phyloP scores from a whole-genome alignment of 2,329 filamentous ascomycete genomes.

The Colletotrichum theobromicola region DNA sequence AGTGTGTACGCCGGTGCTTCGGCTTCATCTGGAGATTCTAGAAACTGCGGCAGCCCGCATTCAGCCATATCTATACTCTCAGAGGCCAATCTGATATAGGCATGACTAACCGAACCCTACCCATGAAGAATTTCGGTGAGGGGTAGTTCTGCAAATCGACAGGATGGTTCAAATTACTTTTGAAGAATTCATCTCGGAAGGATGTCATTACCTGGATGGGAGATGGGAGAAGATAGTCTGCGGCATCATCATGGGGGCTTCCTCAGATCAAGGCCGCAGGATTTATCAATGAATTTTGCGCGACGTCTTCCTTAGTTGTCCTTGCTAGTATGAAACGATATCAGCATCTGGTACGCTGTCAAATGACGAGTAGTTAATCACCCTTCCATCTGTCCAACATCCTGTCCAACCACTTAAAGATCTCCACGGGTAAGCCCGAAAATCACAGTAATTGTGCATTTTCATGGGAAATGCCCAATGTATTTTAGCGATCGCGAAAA shows the following conservation, averaged over 20 bases:
- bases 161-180: background rate
- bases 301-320: rapidly evolving
- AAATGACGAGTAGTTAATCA: background rate
- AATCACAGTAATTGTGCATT: background rate
- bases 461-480: background rate
- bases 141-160: background rate
- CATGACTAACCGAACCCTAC: rapidly evolving
- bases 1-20: background rate
- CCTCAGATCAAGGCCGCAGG: rapidly evolving
- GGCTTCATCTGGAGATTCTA: background rate
- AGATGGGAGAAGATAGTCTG: background rate
- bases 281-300: background rate
- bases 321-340: background rate
- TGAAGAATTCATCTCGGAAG: background rate
- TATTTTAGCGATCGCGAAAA: background rate
- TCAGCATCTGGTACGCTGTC: background rate
- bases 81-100: background rate
- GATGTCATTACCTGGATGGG: background rate
- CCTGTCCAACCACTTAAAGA: background rate
- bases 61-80: background rate
- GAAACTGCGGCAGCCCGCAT: background rate
- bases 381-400: background rate
- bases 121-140: rapidly evolving
- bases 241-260: too few species aligned
- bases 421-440: background rate